A percentile compares a stretch with the other conserved stretches of the same genome.
phyloP scores from a whole-genome alignment of 805 yeast genomes.

The Cyberlindnera mississippiensis region DNA sequence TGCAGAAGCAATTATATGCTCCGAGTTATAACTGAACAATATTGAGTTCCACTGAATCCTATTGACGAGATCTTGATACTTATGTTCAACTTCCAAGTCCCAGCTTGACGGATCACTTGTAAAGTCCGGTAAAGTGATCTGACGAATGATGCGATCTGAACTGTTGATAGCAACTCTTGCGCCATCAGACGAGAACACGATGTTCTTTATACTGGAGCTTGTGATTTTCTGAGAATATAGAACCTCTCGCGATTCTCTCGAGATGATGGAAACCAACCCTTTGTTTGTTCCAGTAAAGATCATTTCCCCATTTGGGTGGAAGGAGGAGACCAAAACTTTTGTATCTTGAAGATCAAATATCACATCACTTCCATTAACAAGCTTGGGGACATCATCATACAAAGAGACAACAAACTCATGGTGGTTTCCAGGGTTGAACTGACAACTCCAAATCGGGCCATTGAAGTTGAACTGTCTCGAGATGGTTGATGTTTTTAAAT shows the following conservation, averaged over 20 bases:
- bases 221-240: slow-evolving; percentile 55
- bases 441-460: slow-evolving; percentile 71
- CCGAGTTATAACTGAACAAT: slow-evolving; percentile 67
- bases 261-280: slow-evolving; percentile 63
- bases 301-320: slow-evolving; percentile 49
- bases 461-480: slow-evolving; percentile 49
- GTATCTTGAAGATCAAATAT: slow-evolving; percentile 21
- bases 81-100: slow-evolving; percentile 69
- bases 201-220: slow-evolving; percentile 65
- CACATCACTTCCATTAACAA: slow-evolving; percentile 37
- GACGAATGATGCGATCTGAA: slow-evolving; percentile 74
- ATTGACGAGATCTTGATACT: slow-evolving; percentile 88
- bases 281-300: slow-evolving; percentile 75
- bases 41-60: slow-evolving; percentile 85
- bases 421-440: slow-evolving; percentile 46
- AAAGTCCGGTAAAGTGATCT: slow-evolving; percentile 43
- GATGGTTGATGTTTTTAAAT: slow-evolving; percentile 43
- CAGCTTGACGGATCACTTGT: slow-evolving; percentile 23
- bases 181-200: slow-evolving; percentile 55
- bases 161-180: slow-evolving; percentile 66
- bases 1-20: slow-evolving; percentile 85
- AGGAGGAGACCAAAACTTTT: slow-evolving; percentile 32
- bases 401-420: slow-evolving; percentile 57
- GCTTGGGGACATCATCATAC: slow-evolving; percentile 56
- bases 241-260: slow-evolving; percentile 26